Conservation (phyloP, 495 filamentous ascomycete genomes). For the Penicillium verhagenii region DNA sequence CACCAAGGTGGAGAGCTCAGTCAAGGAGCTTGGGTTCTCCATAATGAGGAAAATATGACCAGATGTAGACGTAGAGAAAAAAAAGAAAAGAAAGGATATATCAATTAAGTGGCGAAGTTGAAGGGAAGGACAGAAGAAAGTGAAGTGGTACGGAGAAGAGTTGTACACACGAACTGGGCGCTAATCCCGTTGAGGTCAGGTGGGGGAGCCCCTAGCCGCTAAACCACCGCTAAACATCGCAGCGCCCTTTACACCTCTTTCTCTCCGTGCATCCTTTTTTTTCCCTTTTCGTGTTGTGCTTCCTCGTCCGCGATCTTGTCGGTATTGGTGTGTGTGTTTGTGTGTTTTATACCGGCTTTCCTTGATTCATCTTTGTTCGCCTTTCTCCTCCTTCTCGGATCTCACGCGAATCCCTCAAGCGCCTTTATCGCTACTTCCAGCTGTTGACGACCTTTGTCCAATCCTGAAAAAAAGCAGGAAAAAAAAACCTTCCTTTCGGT, state of each 20-base stretch:
- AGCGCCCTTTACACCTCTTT: conserved; percentile 20
- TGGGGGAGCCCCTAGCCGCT: conserved; percentile 38
- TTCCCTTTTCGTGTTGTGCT: conserved; percentile 19
- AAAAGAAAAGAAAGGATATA: neutral
- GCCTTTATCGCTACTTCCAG: conserved; percentile 6
- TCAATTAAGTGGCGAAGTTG: neutral
- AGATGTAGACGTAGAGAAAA: neutral
- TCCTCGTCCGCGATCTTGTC: conserved; percentile 10
- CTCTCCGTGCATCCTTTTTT: conserved; percentile 19
- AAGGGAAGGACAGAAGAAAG: conserved; percentile 3
- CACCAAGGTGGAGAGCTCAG: conserved; percentile 41
- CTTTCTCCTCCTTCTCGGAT: neutral
- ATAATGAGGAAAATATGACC: conserved; percentile 17
- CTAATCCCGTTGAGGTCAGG: conserved; percentile 29
- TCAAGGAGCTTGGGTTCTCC: conserved; percentile 44
- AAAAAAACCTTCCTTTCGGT: conserved; percentile 9
- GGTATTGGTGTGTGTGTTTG: conserved; percentile 3
- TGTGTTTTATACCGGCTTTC: conserved; percentile 8
- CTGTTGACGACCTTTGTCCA: conserved; percentile 9
- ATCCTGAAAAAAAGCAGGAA: neutral
- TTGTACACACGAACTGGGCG: conserved; percentile 19
- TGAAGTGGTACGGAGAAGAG: conserved; percentile 13
- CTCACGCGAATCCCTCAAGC: conserved; percentile 8
- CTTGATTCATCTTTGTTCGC: conserved; percentile 11
- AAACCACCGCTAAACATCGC: conserved; percentile 5